Base-by-base conservation (phyloP, 1,284 basidiomycete species). In the Cronartium quercuum region DNA sequence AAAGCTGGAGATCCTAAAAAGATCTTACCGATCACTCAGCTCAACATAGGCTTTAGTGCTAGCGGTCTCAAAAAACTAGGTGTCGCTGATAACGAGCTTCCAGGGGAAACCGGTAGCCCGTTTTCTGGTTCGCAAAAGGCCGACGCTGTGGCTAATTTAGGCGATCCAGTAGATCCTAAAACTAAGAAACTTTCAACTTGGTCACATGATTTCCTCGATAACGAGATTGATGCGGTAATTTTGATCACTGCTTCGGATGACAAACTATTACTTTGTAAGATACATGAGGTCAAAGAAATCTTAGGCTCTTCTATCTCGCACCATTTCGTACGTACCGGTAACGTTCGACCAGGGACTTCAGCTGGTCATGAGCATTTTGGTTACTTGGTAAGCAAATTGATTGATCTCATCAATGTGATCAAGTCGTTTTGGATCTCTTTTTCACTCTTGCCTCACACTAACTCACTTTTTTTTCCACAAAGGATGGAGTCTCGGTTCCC, bases 401-500 rank as follows among this genome's bases (percentile, higher is more conserved):
- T 18, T 29, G 29, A 29, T 29, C 29, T 29, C 29, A 29, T 18
- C 70, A 73, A 21, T 73, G 64, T 66, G 70, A 64, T 10, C 66
- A 35, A 51, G 37, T 58, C 42, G 70, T 71, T 71, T 44, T 21
- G 47, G 37, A 40, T 73, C 7, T 64, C 61, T 38, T 21, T 15
- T 66, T 21, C 24, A 38, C n/a, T 41, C 21, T 41, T 21, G 37
- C 1, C n/a, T n/a, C 7, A 44, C 58, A 24, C 18, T 18, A 37
- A 37, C 62, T 29, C 34, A 35, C 15, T 21, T 10, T 2, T 73
- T 24, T 40, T 12, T 70, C n/a, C 24, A 29, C 34, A 18, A 5
- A 75, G 73, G 73, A 75, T 66, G 73, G 73, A 40, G 63, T 75
- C 38, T 67, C 65, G 21, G 15, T n/a, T 7, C 73, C 73, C 5